Percentiles rank a stretch among this genome's conserved stretches.
Conservation (phyloP, 2,329 filamentous ascomycete species). For the Ilyonectria sp. region DNA sequence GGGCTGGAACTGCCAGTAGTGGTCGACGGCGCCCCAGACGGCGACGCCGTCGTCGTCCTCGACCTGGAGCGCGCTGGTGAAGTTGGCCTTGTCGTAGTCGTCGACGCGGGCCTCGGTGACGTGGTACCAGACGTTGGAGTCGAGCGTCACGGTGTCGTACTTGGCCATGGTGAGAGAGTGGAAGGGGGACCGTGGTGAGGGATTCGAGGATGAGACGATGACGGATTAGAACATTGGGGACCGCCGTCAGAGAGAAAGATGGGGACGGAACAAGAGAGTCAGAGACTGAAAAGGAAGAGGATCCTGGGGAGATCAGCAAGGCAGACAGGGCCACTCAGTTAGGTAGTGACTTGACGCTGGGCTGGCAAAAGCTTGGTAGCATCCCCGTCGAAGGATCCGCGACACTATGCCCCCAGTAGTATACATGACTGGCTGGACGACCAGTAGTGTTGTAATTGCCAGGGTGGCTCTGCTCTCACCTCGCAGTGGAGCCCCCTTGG, state of each 20-base stretch:
- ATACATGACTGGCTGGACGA: neutral
- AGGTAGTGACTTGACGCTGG: no score
- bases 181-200: neutral
- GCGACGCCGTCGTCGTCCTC: conserved; percentile 36
- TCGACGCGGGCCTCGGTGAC: conserved; percentile 55
- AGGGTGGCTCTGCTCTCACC: conserved; percentile 2
- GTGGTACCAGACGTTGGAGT: conserved; percentile 55
- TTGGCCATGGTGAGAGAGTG: conserved; percentile 11
- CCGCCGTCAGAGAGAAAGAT: neutral
- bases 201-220: neutral
- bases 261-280: neutral
- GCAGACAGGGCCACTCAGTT: neutral
- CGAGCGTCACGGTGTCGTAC: conserved; percentile 47
- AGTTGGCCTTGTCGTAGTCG: conserved; percentile 37
- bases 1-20: conserved; percentile 51
- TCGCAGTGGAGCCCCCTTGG: neutral
- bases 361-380: conserved; percentile 1
- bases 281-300: neutral
- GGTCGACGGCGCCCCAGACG: conserved; percentile 36
- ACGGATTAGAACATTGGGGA: neutral
- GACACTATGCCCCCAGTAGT: neutral
- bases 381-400: neutral
- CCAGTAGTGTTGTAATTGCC: neutral
- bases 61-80: conserved; percentile 44
- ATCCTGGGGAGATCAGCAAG: neutral